Evolutionary conservation across 306 rosid genomes (phyloP), one percentile per base, ranked within the genome.

Genomic region (Cicer yamashitae): DNA sequence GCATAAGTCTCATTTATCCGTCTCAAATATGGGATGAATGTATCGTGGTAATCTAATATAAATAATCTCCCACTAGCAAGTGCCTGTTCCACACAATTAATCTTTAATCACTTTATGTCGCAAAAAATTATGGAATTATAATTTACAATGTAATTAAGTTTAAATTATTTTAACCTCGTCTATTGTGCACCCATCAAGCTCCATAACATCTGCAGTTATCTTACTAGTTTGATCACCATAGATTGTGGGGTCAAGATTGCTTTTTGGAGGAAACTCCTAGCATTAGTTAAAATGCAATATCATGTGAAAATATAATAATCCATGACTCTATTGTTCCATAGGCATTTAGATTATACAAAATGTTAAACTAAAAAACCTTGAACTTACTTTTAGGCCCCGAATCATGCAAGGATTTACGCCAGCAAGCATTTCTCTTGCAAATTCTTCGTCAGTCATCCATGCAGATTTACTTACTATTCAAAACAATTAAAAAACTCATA

Each of bases 401-500:
- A 94, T 94, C 66, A 80, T 13, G 58, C 87, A 71, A 17, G 97
- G 98, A 78, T 91, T 87, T 30, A 90, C 83, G 54, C 98, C 98
- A 1, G 98, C 98, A 68, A 94, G 81, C 94, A 90, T 91, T 76
- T 94, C 97, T 84, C 97, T 83, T 18, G 96, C 86, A 82, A 94
- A 94, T 75, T 94, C 97, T 74, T 91, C 94, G 65, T 94, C 98
- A 0, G 96, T 91, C 74, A 84, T 87, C 98, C 98, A 94, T 8
- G 91, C 93, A 18, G 84, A 77, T 64, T 78, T 80, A 63, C 82
- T 81, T 65, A 82, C 98, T 94, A 59, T 47, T 47, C 74, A 82
- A 79, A 69, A 47, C 45, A 54, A 71, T 5, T 7, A 60, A 70
- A 10, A 81, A 39, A 1, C 37, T 20, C 39, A 67, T 38, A 40